Evolutionary conservation across 2,329 filamentous ascomycete species (phyloP).

Genomic region (Helotiales sp.): DNA sequence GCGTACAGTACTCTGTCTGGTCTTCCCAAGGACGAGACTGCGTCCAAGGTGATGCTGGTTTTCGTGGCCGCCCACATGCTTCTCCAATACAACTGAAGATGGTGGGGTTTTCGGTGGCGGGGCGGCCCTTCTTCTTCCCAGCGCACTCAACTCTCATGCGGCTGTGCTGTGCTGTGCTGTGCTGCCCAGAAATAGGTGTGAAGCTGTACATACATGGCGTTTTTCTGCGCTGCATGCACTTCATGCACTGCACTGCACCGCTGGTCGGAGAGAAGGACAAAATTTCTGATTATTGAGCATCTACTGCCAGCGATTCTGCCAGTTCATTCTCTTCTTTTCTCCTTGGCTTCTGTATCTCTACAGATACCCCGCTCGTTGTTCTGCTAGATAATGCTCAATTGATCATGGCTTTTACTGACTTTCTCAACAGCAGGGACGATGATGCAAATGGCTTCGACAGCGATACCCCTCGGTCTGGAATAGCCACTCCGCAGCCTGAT

Average conservation of each 20-base stretch:
- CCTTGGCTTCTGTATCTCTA: neutral
- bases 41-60: slow-evolving; percentile 1
- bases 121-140: too few relatives aligned
- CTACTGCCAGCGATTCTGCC: neutral
- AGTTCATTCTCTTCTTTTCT: slow-evolving; percentile 4
- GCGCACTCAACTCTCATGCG: neutral
- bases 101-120: slow-evolving; percentile 6
- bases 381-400: neutral
- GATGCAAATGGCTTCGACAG: slow-evolving; percentile 78
- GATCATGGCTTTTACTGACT: slow-evolving; percentile 39
- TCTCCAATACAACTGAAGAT: neutral
- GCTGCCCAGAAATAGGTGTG: slow-evolving; percentile 11
- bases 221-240: slow-evolving; percentile 21
- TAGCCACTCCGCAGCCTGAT: slow-evolving; percentile 93
- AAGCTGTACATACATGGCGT: slow-evolving; percentile 23
- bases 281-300: slow-evolving; percentile 29
- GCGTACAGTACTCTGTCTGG: neutral
- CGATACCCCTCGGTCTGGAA: slow-evolving; percentile 85
- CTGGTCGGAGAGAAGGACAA: slow-evolving; percentile 24
- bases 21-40: neutral
- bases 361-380: neutral
- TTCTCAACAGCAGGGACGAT: slow-evolving; percentile 56
- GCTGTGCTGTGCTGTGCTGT: neutral
- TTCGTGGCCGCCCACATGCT: slow-evolving; percentile 3
- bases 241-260: slow-evolving; percentile 11